Conservation (phyloP, 2,329 filamentous ascomycete genomes). For the Fusarium kyushuense region DNA sequence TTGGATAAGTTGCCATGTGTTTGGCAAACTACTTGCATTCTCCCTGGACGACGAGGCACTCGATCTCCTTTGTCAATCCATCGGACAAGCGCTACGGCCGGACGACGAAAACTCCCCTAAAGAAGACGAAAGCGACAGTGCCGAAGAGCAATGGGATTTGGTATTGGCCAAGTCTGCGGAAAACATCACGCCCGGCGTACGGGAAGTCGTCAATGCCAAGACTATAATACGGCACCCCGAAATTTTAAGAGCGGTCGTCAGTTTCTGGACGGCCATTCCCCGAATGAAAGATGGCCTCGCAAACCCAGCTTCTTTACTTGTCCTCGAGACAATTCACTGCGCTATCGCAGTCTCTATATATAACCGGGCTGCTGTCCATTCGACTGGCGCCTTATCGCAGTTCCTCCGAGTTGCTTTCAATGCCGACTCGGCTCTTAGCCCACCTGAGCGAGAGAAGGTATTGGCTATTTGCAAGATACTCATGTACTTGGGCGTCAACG, state of each 20-base stretch:
- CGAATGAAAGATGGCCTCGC: conserved; percentile 58
- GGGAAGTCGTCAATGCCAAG: conserved; percentile 63
- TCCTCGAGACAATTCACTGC: conserved; percentile 72
- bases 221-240: conserved; percentile 70
- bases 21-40: conserved; percentile 85
- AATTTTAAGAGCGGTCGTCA: conserved; percentile 71
- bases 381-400: conserved; percentile 75
- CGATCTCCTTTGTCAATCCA: conserved; percentile 73
- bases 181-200: conserved; percentile 57
- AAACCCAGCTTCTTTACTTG: conserved; percentile 69
- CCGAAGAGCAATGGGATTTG: conserved; percentile 56
- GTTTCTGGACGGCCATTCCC: conserved; percentile 73
- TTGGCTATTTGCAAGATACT: conserved; percentile 76
- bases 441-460: conserved; percentile 69
- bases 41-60: conserved; percentile 82
- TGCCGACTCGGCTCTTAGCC: conserved; percentile 61
- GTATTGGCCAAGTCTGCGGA: conserved; percentile 54
- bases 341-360: conserved; percentile 72
- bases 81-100: conserved; percentile 54
- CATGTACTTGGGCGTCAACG: conserved; percentile 80
- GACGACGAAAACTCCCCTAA: conserved; percentile 46
- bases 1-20: conserved; percentile 78
- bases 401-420: conserved; percentile 73
- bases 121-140: conserved; percentile 50
- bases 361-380: conserved; percentile 79